These are phyloP conservation scores for Penicillium silybi DNA, from an alignment of 495 filamentous ascomycete genomes.

Conservation along the genomic window DNA sequence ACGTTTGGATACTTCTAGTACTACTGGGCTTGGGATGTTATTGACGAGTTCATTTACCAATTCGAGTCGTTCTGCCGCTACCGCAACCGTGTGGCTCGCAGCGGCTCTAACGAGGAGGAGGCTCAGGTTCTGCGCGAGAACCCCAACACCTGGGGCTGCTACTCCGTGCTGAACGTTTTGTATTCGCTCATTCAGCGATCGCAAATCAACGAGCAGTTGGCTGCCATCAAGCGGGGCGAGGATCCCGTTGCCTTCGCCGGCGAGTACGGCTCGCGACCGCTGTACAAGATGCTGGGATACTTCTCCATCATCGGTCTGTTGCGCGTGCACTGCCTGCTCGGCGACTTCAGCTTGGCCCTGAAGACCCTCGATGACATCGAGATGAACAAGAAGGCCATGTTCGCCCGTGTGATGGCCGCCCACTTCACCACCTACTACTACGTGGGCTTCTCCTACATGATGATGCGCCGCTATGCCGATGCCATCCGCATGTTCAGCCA, in stretches of 20 bases:
- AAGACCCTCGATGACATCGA: slow-evolving; percentile 99
- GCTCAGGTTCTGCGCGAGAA: slow-evolving; percentile 87
- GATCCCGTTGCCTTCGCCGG: slow-evolving; percentile 80
- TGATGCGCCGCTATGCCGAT: slow-evolving; percentile 98
- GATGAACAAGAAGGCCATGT: slow-evolving; percentile 99
- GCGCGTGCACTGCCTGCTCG: slow-evolving; percentile 92
- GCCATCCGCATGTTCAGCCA: slow-evolving; percentile 99
- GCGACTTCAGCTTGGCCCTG: slow-evolving; percentile 95
- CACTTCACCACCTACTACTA: slow-evolving; percentile 99
- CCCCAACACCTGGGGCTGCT: slow-evolving; percentile 99
- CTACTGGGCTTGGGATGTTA: slow-evolving; percentile 99
- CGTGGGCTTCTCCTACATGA: slow-evolving; percentile 99
- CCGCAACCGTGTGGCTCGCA: slow-evolving; percentile 83
- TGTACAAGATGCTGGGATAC: slow-evolving; percentile 98
- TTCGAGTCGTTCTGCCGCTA: slow-evolving; percentile 99
- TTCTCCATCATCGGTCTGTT: slow-evolving; percentile 98
- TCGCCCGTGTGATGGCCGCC: slow-evolving; percentile 97
- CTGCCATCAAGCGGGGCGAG: slow-evolving; percentile 88
- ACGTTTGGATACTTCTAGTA: slow-evolving; percentile 55
- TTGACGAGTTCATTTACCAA: slow-evolving; percentile 99
- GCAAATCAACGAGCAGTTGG: slow-evolving; percentile 94
- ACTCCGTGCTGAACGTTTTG: slow-evolving; percentile 97
- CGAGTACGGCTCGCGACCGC: slow-evolving; percentile 85
- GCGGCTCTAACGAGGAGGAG: slow-evolving; percentile 83
- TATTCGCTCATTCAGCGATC: slow-evolving; percentile 98